These are phyloP conservation scores for Haplosporangium gracile DNA, from an alignment of 192 early-diverging fungal genomes.

Conservation along the genomic window DNA sequence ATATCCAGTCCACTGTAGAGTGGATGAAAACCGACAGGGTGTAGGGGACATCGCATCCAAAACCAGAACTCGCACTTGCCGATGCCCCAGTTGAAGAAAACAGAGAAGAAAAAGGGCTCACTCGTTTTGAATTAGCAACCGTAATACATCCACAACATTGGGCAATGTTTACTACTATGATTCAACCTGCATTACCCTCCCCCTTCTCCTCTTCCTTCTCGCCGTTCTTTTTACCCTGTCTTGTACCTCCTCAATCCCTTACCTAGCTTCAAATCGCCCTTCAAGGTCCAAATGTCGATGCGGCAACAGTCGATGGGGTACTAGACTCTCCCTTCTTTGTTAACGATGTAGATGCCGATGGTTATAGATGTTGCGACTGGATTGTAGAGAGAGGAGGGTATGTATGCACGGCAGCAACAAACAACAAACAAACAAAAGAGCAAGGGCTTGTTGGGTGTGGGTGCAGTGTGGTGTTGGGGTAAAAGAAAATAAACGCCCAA, in stretches of 20 bases:
- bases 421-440: not conserved
- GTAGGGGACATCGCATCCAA: not conserved
- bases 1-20: not conserved
- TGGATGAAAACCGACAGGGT: not conserved
- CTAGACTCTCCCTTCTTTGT: not conserved
- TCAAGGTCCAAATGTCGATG: not conserved
- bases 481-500: not conserved
- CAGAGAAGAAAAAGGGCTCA: not conserved
- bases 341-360: not conserved
- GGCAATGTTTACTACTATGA: too few species aligned
- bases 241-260: too few species aligned
- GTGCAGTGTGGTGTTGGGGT: not conserved
- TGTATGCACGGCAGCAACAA: not conserved
- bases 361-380: constrained; percentile 3
- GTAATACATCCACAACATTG: not conserved
- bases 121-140: not conserved
- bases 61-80: not conserved
- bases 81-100: not conserved
- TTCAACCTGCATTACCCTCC: not conserved
- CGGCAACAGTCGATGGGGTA: not conserved
- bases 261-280: too few species aligned
- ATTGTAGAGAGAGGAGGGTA: not conserved
- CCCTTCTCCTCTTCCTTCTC: not conserved
- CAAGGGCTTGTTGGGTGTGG: not conserved
- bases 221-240: not conserved